Base-by-base conservation (phyloP, 2,329 filamentous ascomycete species). In the Chaetomium globosum region DNA sequence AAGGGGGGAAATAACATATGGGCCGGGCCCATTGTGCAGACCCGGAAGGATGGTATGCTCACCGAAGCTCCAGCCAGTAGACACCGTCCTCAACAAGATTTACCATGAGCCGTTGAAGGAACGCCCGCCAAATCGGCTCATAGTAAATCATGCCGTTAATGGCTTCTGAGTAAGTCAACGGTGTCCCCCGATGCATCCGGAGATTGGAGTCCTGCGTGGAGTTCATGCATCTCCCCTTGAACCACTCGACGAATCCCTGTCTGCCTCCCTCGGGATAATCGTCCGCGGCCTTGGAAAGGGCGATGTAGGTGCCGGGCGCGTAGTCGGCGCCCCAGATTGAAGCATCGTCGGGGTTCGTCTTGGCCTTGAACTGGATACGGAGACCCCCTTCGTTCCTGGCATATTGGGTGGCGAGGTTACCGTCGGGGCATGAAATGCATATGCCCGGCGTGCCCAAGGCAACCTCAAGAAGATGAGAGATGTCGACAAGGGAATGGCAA, bases 401-500 rank as follows among this genome's bases (percentile, higher is more conserved):
- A 5, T 79, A 74, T 0, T 81, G 73, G 0, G 81, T 84, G 9
- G 80, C 77, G 39, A 97, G 80, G 8, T 87, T 80, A 1, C 78
- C 78, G 46, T 85, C 80, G n/a, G 77, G 77, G 16, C 87, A 84
- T 23, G 77, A 77, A 66, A 97, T 85, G 76, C 91, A 89, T 73
- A 97, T 89, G 1, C 91, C 91, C 0, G 88, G 86, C 0, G 87
- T 89, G 12, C 82, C 80, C 68, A 98, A 82, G 2, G 91, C 85
- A 71, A 89, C 83, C 6, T 88, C 84, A 48, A 96, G 83, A 8
- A 97, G 79, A 80, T 87, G 96, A 74, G 92, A 89, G 69, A 93
- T 87, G 75, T 97, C 90, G 58, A 96, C 90, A 88, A 96, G 96
- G 71, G 93, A 92, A 76, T 96, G 91, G 74, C 96, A 81, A 77